A percentile compares a stretch with the other conserved stretches of the same genome.
Evolutionary conservation across 306 rosid species (phyloP).

Genomic region (Glycine tomentella): DNA sequence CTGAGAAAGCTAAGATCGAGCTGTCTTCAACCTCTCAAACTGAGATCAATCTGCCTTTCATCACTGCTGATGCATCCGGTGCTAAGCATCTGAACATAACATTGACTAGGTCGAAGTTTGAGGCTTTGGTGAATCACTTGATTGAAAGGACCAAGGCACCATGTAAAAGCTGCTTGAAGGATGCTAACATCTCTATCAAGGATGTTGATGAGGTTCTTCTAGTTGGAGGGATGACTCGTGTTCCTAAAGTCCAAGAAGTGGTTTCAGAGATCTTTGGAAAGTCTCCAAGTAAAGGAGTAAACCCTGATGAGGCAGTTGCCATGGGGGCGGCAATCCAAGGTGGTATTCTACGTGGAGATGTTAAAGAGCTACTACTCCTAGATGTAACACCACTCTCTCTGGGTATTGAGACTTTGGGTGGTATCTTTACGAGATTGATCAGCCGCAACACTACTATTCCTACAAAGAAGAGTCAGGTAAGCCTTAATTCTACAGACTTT

Average conservation of each 20-base stretch:
- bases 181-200: slow-evolving; percentile 75
- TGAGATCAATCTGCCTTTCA: slow-evolving; percentile 88
- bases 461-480: slow-evolving; percentile 92
- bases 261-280: slow-evolving; percentile 82
- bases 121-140: slow-evolving; percentile 72
- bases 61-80: slow-evolving; percentile 93
- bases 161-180: slow-evolving; percentile 88
- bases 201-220: slow-evolving; percentile 95
- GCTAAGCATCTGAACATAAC: slow-evolving; percentile 92
- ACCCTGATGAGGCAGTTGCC: slow-evolving; percentile 97
- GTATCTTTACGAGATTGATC: slow-evolving; percentile 87
- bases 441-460: slow-evolving; percentile 92
- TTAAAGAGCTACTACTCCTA: slow-evolving; percentile 84
- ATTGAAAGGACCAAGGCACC: slow-evolving; percentile 89
- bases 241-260: slow-evolving; percentile 89
- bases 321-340: slow-evolving; percentile 97
- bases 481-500: background rate
- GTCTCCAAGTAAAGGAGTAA: slow-evolving; percentile 93
- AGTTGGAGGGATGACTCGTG: slow-evolving; percentile 98
- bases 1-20: slow-evolving; percentile 64
- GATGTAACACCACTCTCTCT: slow-evolving; percentile 94
- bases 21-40: slow-evolving; percentile 95
- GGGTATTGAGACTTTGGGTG: slow-evolving; percentile 95
- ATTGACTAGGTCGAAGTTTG: slow-evolving; percentile 90
- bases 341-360: slow-evolving; percentile 96